A percentile compares a stretch with the other conserved stretches of the same genome.
These are phyloP conservation scores for Diplodia intermedia DNA, from an alignment of 2,329 filamentous ascomycete species.

Conservation along the genomic window DNA sequence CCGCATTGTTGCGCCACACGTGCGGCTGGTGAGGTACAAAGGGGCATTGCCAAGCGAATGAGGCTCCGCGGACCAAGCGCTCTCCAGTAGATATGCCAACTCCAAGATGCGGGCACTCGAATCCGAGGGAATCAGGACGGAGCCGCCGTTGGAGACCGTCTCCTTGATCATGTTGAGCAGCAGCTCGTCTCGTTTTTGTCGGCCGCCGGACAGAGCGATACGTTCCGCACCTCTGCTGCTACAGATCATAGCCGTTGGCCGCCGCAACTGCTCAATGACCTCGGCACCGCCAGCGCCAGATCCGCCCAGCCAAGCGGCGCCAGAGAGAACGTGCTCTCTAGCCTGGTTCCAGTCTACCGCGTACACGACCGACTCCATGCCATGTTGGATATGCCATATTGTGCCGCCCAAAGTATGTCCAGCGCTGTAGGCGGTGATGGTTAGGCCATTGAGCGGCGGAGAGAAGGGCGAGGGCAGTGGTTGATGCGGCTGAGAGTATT, in stretches of 20 bases:
- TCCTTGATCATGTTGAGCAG: slow-evolving; percentile 81
- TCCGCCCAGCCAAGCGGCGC: slow-evolving; percentile 90
- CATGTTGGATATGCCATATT: slow-evolving; percentile 98
- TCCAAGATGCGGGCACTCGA: slow-evolving; percentile 95
- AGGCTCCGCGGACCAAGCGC: slow-evolving; percentile 71
- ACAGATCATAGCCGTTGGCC: slow-evolving; percentile 92
- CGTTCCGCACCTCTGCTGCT: slow-evolving; percentile 82
- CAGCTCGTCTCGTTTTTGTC: slow-evolving; percentile 83
- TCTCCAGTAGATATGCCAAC: slow-evolving; percentile 88
- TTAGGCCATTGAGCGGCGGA: slow-evolving; percentile 86
- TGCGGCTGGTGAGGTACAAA: slow-evolving; percentile 85
- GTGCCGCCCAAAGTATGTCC: slow-evolving; percentile 95
- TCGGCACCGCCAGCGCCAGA: slow-evolving; percentile 81
- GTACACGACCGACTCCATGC: slow-evolving; percentile 95
- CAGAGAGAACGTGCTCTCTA: slow-evolving; percentile 92
- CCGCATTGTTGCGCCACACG: slow-evolving; percentile 85
- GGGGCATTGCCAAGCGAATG: slow-evolving; percentile 56
- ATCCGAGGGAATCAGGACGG: slow-evolving; percentile 91
- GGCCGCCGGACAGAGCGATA: slow-evolving; percentile 72
- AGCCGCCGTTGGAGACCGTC: slow-evolving; percentile 82
- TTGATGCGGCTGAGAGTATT: slow-evolving; percentile 96
- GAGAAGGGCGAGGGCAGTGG: slow-evolving; percentile 86
- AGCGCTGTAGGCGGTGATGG: slow-evolving; percentile 94
- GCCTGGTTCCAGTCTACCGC: slow-evolving; percentile 98
- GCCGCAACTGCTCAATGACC: slow-evolving; percentile 90